phyloP scores from a whole-genome alignment of 2,329 filamentous ascomycete species.

The Achaetomium macrosporum region DNA sequence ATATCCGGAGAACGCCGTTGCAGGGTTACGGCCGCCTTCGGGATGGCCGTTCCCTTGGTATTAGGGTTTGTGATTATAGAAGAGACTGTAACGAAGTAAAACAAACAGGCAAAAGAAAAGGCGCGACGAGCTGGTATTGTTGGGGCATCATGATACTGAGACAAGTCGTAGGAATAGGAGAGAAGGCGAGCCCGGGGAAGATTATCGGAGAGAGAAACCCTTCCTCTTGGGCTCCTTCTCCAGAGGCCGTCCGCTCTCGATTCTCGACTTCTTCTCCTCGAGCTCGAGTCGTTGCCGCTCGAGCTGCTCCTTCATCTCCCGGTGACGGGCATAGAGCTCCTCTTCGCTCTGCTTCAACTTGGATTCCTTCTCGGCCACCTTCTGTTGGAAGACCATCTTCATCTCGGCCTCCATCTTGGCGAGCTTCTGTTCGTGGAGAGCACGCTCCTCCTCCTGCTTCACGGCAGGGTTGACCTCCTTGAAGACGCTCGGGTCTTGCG shows the following conservation, averaged over 20 bases:
- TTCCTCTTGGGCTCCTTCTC: conserved; percentile 99
- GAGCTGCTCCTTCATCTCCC: conserved; percentile 99
- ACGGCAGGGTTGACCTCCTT: conserved; percentile 99
- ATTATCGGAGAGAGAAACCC: conserved; percentile 96
- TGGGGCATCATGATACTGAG: conserved; percentile 54
- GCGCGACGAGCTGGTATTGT: conserved; percentile 54
- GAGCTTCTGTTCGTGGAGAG: conserved; percentile 97
- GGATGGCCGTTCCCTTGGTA: conserved; percentile 33
- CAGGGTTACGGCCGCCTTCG: conserved; percentile 22
- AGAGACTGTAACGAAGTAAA: conserved; percentile 35
- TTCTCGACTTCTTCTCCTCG: conserved; percentile 94
- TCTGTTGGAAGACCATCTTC: conserved; percentile 99
- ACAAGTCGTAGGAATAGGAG: conserved; percentile 37
- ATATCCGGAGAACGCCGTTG: conserved; percentile 17
- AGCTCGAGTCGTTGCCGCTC: conserved; percentile 91
- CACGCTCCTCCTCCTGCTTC: conserved; percentile 99
- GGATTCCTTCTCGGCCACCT: conserved; percentile 99
- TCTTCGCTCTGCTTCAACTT: conserved; percentile 99
- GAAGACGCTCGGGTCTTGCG: conserved; percentile 98
- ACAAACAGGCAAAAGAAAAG: conserved; percentile 46
- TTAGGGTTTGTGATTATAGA: conserved; percentile 40
- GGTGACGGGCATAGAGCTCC: conserved; percentile 93
- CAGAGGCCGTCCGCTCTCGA: conserved; percentile 91
- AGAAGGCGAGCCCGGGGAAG: conserved; percentile 23
- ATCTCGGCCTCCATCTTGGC: conserved; percentile 99